Base-by-base conservation (phyloP, 139 green algal species). In the Parachlorella kessleri region DNA sequence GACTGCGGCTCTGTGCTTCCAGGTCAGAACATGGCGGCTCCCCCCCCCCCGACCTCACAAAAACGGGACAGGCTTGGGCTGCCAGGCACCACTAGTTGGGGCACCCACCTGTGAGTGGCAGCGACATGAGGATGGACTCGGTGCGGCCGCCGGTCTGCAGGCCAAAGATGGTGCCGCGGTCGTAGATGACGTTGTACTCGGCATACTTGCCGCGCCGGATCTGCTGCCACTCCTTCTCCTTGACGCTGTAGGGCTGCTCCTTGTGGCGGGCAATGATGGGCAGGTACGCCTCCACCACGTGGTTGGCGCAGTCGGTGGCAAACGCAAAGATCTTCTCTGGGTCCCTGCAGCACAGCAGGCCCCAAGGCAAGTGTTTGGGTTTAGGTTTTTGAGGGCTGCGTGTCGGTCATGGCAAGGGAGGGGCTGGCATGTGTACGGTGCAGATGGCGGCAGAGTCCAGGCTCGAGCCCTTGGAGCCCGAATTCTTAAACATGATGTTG, bases 181-280 rank as follows among this genome's bases (percentile, higher is more conserved):
- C 96, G 87, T 98, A 89, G 75, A 98, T 93, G 67, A 99, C 90
- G 88, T 99, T 99, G 91, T 98, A 99, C 90, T 99, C 97, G 10
- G 98, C 97, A 81, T 99, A 99, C 37, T 90, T 74, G 3, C 92
- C 92, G 30, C 94, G 80, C 33, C 94, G 79, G 63, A 98, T 70
- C 79, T 96, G 92, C 93, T 99, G 97, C 97, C 97, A 99, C 78
- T 93, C 48, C 90, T 97, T 98, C 80, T 99, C 76, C 87, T 95
- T 67, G 40, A 84, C 69, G 1, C 91, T 98, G 90, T 90, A 99
- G 18, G 85, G 35, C 74, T 97, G 90, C 84, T 97, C 86, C 86
- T 96, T 98, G 89, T 97, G 94, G 91, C 95, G 96, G 26, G 67
- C 83, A 5, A 99, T 86, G 18, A 99, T 86, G 37, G 97, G 97